Percentiles rank a stretch among this genome's conserved stretches.
Conservation (phyloP, 2,329 filamentous ascomycete species). For the Pseudovirgaria hyperparasitica region DNA sequence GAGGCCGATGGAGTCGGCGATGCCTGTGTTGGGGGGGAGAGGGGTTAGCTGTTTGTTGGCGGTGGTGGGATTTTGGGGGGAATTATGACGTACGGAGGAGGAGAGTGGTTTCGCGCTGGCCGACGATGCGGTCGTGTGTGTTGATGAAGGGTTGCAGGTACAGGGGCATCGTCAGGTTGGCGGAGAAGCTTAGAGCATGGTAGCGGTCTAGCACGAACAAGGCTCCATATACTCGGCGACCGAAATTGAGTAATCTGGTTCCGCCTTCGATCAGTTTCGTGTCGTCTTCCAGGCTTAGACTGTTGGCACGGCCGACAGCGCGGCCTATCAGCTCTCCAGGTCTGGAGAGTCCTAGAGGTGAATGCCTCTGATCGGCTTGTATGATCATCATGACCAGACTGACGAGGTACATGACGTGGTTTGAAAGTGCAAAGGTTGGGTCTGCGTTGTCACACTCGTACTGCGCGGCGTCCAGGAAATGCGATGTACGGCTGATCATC, state of each 20-base stretch:
- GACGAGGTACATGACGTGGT: slow-evolving; percentile 2
- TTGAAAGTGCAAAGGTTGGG: too few relatives aligned
- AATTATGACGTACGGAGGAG: slow-evolving; percentile 12
- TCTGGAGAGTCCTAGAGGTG: slow-evolving; percentile 8
- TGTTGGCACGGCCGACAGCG: slow-evolving; percentile 17
- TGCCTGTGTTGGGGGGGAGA: slow-evolving; percentile 12
- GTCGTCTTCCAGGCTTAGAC: slow-evolving; percentile 19
- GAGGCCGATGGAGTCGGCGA: slow-evolving; percentile 18
- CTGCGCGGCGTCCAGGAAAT: too few relatives aligned
- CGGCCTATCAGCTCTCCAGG: slow-evolving; percentile 18
- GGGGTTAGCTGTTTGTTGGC: background rate
- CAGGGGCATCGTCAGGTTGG: slow-evolving; percentile 18
- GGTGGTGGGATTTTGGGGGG: background rate
- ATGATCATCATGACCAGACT: slow-evolving; percentile 3
- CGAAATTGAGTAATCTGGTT: slow-evolving; percentile 17
- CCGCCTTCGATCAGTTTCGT: slow-evolving; percentile 13
- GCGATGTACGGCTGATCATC: too few relatives aligned
- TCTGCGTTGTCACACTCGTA: too few relatives aligned
- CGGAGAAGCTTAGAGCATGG: slow-evolving; percentile 20
- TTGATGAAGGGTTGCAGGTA: slow-evolving; percentile 14
- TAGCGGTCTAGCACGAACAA: slow-evolving; percentile 25
- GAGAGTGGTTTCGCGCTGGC: slow-evolving; percentile 16
- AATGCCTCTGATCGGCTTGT: background rate
- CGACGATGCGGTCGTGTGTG: slow-evolving; percentile 3
- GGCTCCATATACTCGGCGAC: slow-evolving; percentile 23